Evolutionary conservation across 352 stramenopile genomes (phyloP).

Genomic region (Discostella stelligera): DNA sequence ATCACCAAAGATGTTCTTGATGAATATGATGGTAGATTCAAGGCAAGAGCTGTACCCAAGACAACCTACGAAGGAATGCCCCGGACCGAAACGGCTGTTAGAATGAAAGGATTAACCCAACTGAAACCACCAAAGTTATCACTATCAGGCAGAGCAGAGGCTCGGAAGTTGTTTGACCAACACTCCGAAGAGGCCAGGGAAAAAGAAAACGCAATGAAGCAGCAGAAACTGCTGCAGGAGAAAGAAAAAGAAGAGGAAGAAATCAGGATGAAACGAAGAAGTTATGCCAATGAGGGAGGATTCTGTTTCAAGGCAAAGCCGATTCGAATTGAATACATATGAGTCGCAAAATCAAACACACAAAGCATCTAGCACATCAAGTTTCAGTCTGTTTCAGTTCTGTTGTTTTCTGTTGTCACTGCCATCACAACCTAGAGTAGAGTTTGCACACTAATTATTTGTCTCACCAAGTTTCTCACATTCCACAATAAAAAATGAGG

Average conservation of each 20-base stretch:
- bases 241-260: slow-evolving; percentile 34
- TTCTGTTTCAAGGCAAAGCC: slow-evolving; percentile 24
- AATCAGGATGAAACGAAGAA: slow-evolving; percentile 15
- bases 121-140: slow-evolving; percentile 24
- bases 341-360: neutral
- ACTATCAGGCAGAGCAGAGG: slow-evolving; percentile 16
- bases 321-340: slow-evolving; percentile 22
- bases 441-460: too few relatives aligned
- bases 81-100: slow-evolving; percentile 9
- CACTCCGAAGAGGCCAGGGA: slow-evolving; percentile 3
- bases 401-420: too few relatives aligned
- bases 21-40: slow-evolving; percentile 11
- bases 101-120: neutral
- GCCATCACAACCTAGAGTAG: too few relatives aligned
- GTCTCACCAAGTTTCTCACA: too few relatives aligned
- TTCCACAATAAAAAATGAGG: too few relatives aligned
- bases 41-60: slow-evolving; percentile 30
- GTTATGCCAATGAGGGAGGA: slow-evolving; percentile 24
- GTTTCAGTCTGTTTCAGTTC: too few relatives aligned
- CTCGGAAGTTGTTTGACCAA: slow-evolving; percentile 30
- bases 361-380: too few relatives aligned
- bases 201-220: slow-evolving; percentile 1
- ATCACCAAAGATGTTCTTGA: slow-evolving; percentile 12
- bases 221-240: neutral
- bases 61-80: slow-evolving; percentile 16